Evolutionary conservation across 305 asterid species (phyloP).

Genomic region (Solanum aculeatissimum): DNA sequence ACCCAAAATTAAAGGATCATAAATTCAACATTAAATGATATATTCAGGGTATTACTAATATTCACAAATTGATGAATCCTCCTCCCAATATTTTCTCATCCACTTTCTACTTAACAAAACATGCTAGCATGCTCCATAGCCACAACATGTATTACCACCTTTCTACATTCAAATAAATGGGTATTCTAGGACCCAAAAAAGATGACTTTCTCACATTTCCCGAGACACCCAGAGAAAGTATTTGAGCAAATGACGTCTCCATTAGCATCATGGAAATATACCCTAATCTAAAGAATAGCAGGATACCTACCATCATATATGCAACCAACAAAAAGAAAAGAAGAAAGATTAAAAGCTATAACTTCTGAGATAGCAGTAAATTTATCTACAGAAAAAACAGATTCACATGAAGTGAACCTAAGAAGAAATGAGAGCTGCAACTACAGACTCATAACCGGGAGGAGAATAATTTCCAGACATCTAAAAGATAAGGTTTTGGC

Average conservation of each 20-base stretch:
- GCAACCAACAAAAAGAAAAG: neutral
- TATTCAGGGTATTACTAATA: neutral
- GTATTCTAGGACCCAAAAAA: neutral
- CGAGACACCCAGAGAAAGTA: neutral
- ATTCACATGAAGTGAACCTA: neutral
- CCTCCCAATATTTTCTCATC: neutral
- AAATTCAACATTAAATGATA: neutral
- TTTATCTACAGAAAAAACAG: neutral
- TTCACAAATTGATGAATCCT: neutral
- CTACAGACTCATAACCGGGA: neutral
- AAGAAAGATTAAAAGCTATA: neutral
- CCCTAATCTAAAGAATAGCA: neutral
- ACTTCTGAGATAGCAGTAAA: neutral
- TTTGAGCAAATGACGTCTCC: neutral
- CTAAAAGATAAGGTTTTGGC: neutral
- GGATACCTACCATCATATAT: neutral
- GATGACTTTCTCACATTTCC: neutral
- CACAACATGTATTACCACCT: neutral
- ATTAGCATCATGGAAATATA: neutral
- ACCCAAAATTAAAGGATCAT: neutral
- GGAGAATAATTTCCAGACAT: neutral
- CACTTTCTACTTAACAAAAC: neutral
- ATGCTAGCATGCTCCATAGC: neutral
- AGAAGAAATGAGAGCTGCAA: neutral
- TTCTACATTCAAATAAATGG: neutral